phyloP scores from a whole-genome alignment of 331 rosid genomes.

The Ulmus americana region DNA sequence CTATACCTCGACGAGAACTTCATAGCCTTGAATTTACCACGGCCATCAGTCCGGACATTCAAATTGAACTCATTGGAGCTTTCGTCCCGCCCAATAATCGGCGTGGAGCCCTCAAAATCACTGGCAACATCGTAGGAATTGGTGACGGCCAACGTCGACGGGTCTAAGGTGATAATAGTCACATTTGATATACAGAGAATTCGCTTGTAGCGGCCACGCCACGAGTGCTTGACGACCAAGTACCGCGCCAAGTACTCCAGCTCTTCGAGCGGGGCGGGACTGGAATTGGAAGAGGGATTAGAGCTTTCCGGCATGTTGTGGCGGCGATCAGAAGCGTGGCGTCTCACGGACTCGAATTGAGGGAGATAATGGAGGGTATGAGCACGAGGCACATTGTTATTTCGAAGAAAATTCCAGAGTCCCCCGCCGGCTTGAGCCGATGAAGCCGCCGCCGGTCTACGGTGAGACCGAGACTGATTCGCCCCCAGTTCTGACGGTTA shows the following conservation, averaged over 20 bases:
- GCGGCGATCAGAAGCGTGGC: constrained; percentile 44
- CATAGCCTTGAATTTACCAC: constrained; percentile 78
- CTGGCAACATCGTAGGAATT: constrained; percentile 66
- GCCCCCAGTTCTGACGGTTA: constrained; percentile 94
- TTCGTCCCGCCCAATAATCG: constrained; percentile 72
- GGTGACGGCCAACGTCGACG: constrained; percentile 70
- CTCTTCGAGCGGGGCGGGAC: constrained; percentile 59
- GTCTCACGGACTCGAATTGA: constrained; percentile 55
- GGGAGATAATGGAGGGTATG: constrained; percentile 79
- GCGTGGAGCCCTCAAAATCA: constrained; percentile 69
- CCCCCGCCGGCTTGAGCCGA: constrained; percentile 52
- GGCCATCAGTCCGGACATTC: constrained; percentile 82
- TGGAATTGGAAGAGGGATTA: constrained; percentile 17
- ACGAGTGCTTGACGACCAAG: constrained; percentile 80
- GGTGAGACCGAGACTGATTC: constrained; percentile 85
- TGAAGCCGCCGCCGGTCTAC: constrained; percentile 66
- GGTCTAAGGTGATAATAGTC: constrained; percentile 72
- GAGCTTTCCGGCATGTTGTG: constrained; percentile 37
- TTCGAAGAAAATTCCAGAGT: constrained; percentile 69
- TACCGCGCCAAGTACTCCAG: constrained; percentile 87
- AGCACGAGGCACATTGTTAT: constrained; percentile 64
- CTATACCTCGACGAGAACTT: constrained; percentile 79
- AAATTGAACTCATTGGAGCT: constrained; percentile 71
- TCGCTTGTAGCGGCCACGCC: constrained; percentile 99
- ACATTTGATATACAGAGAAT: constrained; percentile 65